phyloP scores from a whole-genome alignment of 257 asterid genomes.

The Fraxinus pennsylvanica region DNA sequence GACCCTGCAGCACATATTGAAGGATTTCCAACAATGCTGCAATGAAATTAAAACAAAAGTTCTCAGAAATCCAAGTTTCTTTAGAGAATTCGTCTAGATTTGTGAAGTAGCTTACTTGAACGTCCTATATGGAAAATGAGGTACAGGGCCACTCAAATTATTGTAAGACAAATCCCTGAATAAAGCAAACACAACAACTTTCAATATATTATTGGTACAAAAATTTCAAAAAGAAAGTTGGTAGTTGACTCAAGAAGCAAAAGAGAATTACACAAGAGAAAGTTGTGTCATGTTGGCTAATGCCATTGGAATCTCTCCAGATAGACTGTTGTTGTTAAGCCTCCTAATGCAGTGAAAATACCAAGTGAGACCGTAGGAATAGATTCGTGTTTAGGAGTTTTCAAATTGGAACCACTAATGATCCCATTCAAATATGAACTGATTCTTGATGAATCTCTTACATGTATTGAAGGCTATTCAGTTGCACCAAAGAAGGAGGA shows the following conservation, averaged over 20 bases:
- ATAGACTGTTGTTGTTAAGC: conserved; percentile 84
- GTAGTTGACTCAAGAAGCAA: conserved; percentile 16
- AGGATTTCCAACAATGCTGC: conserved; percentile 84
- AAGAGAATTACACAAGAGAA: conserved; percentile 66
- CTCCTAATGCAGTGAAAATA: conserved; percentile 51
- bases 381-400: not conserved
- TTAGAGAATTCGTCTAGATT: not conserved
- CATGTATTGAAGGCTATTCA: conserved; percentile 76
- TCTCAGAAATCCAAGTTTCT: conserved; percentile 20
- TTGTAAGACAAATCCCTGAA: conserved; percentile 92
- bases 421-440: not conserved
- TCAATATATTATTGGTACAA: not conserved
- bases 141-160: conserved; percentile 89
- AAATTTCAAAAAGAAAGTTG: not conserved
- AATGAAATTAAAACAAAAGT: conserved; percentile 8
- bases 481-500: conserved; percentile 64
- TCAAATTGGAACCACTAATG: not conserved
- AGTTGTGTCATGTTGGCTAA: conserved; percentile 74
- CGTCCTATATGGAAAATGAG: conserved; percentile 70
- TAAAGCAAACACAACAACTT: conserved; percentile 22
- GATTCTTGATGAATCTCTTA: conserved; percentile 32
- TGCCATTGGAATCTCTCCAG: conserved; percentile 74
- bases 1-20: conserved; percentile 64
- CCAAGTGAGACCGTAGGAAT: conserved; percentile 1
- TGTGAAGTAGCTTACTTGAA: conserved; percentile 60